These are phyloP conservation scores for Agastache rugosa DNA, from an alignment of 257 asterid species.

Conservation along the genomic window DNA sequence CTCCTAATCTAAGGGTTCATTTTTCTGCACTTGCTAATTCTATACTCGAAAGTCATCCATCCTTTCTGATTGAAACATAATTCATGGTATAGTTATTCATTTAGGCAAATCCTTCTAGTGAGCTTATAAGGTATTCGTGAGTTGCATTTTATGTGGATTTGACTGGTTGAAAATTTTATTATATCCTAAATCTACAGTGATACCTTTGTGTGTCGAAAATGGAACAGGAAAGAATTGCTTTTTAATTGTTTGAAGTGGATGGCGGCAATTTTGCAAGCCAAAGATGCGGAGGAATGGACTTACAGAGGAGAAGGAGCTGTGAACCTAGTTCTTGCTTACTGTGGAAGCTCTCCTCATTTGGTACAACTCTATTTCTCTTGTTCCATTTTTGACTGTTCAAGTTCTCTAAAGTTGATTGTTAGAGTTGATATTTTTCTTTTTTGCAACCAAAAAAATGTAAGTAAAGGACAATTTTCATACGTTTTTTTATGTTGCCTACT, in stretches of 20 bases:
- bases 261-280: slow-evolving; percentile 64
- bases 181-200: neutral
- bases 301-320: slow-evolving; percentile 97
- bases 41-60: neutral
- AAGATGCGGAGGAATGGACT: slow-evolving; percentile 83
- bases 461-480: slow-evolving; percentile 6
- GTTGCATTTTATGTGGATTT: neutral
- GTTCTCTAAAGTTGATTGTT: neutral
- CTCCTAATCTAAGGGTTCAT: neutral
- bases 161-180: neutral
- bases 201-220: neutral
- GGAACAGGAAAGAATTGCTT: slow-evolving; percentile 10
- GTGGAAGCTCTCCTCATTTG: slow-evolving; percentile 71
- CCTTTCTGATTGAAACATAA: neutral
- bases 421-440: neutral
- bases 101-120: neutral
- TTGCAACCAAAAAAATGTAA: neutral
- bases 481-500: neutral
- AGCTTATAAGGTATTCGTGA: neutral
- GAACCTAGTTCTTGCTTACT: slow-evolving; percentile 82
- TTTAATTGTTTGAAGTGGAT: slow-evolving; percentile 49
- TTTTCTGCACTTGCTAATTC: neutral
- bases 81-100: neutral
- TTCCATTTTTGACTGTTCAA: neutral
- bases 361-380: slow-evolving; percentile 42